Percentiles rank a stretch among this genome's conserved stretches.
phyloP scores from a whole-genome alignment of 306 rosid species.

The Chamaecrista fasciculata region DNA sequence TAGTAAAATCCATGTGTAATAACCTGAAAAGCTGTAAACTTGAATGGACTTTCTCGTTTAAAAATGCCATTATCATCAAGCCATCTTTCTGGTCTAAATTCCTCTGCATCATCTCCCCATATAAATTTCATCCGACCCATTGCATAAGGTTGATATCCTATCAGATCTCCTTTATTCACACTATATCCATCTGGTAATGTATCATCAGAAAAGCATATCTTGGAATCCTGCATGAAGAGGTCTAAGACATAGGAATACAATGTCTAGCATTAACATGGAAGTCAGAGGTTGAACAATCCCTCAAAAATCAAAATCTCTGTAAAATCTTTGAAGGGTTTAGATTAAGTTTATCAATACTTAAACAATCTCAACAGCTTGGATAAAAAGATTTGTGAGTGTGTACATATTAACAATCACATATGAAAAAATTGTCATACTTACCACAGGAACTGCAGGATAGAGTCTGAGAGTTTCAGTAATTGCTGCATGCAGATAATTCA shows the following conservation, averaged over 20 bases:
- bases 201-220: conserved; percentile 64
- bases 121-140: conserved; percentile 85
- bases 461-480: conserved; percentile 83
- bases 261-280: not conserved
- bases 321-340: too few relatives aligned
- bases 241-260: not conserved
- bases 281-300: too few relatives aligned
- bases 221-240: conserved; percentile 54
- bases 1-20: too few relatives aligned
- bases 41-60: conserved; percentile 59
- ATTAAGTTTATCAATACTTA: not conserved
- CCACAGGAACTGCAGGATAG: conserved; percentile 81
- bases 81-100: conserved; percentile 75
- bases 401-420: too few relatives aligned
- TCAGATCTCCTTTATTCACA: conserved; percentile 62
- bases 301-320: too few relatives aligned
- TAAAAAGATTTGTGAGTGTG: too few relatives aligned
- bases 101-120: conserved; percentile 85
- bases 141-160: conserved; percentile 72
- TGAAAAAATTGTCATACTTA: too few relatives aligned
- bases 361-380: conserved; percentile 15
- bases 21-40: conserved; percentile 68
- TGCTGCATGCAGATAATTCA: conserved; percentile 74
- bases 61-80: conserved; percentile 58
- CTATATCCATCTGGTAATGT: conserved; percentile 67